phyloP scores from a whole-genome alignment of 169 alveolate genomes.

The Eimeria praecox region DNA sequence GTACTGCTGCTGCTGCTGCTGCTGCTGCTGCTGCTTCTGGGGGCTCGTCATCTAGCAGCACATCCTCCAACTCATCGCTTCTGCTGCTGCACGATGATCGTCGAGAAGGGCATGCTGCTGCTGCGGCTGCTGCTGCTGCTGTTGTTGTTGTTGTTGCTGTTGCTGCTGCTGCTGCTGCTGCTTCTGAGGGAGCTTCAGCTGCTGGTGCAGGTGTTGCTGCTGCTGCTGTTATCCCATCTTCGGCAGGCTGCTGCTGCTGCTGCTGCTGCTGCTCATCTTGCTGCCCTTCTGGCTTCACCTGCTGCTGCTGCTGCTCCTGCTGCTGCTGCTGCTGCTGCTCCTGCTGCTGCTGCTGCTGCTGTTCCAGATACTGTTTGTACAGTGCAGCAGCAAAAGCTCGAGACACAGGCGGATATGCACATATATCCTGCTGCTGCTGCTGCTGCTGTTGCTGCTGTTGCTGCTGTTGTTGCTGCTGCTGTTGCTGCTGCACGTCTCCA shows the following conservation, averaged over 20 bases:
- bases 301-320: conserved; percentile 44
- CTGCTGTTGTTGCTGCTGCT: background rate
- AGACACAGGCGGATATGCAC: conserved; percentile 31
- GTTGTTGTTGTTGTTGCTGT: background rate
- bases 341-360: conserved; percentile 48
- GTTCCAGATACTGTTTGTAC: conserved; percentile 27
- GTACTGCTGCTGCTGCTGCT: conserved; percentile 57
- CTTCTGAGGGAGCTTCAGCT: background rate
- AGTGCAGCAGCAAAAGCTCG: conserved; percentile 57
- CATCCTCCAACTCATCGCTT: conserved; percentile 49
- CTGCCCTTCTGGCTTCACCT: background rate
- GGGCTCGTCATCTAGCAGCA: conserved; percentile 49
- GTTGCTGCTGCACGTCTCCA: background rate
- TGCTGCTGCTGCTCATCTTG: conserved; percentile 22
- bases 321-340: conserved; percentile 4
- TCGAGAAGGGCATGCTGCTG: conserved; percentile 13
- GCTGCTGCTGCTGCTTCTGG: conserved; percentile 46
- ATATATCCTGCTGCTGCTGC: conserved; percentile 13
- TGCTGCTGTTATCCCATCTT: too few relatives aligned
- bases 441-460: background rate
- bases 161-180: conserved; percentile 26
- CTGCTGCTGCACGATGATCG: conserved; percentile 31
- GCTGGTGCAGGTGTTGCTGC: background rate
- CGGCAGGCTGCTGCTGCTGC: background rate
- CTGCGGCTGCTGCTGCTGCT: conserved; percentile 54